Conservation (phyloP, 2,329 filamentous ascomycete species). For the Cordyceps farinosa region DNA sequence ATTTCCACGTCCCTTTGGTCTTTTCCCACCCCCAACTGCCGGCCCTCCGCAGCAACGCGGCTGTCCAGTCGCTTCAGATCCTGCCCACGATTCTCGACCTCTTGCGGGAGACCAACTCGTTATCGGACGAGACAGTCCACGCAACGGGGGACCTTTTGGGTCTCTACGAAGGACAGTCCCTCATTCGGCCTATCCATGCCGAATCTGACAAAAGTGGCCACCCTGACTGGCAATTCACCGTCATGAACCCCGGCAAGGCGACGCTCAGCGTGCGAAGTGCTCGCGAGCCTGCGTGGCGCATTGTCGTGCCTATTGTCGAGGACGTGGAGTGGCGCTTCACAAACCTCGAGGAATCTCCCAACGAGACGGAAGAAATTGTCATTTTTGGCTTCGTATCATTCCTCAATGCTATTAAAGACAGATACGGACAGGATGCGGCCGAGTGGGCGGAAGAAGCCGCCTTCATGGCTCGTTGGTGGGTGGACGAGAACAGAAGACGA, state of each 20-base stretch:
- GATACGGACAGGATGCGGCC: not conserved
- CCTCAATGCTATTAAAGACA: not conserved
- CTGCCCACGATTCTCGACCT: constrained; percentile 35
- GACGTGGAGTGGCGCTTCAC: constrained; percentile 18
- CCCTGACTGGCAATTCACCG: constrained; percentile 27
- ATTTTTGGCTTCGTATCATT: not conserved
- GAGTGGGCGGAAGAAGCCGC: constrained; percentile 27
- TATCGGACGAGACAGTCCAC: constrained; percentile 25
- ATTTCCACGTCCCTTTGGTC: constrained; percentile 31
- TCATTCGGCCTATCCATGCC: constrained; percentile 28
- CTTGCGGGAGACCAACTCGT: constrained; percentile 31
- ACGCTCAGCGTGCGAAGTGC: constrained; percentile 24
- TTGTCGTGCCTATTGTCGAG: constrained; percentile 25
- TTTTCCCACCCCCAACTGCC: constrained; percentile 33
- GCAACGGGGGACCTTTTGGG: constrained; percentile 28
- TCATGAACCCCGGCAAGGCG: constrained; percentile 26
- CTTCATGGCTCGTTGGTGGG: constrained; percentile 33
- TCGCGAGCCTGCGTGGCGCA: constrained; percentile 20
- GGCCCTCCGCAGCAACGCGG: constrained; percentile 28
- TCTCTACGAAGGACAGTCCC: constrained; percentile 34
- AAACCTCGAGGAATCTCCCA: not conserved
- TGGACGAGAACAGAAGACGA: constrained; percentile 34
- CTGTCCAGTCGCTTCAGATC: constrained; percentile 31
- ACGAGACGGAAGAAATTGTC: not conserved
- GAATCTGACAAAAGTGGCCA: constrained; percentile 21